phyloP scores from a whole-genome alignment of 257 asterid species.

The Petrea volubilis region DNA sequence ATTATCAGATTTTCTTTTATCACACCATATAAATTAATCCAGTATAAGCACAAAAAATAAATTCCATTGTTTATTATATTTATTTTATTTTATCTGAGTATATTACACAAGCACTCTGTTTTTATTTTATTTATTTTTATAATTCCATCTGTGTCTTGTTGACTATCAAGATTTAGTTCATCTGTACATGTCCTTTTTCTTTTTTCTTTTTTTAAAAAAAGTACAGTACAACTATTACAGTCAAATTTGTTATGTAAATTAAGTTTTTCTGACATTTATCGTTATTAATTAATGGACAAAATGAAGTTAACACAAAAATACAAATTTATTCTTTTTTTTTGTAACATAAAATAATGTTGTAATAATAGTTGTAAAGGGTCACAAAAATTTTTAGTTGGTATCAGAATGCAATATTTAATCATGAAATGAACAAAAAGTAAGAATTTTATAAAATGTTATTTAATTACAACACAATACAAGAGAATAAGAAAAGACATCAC shows the following conservation, averaged over 20 bases:
- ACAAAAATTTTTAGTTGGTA: too few relatives aligned
- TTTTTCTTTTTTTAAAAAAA: neutral
- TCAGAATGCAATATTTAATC: neutral
- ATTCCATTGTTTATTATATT: neutral
- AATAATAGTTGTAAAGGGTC: too few relatives aligned
- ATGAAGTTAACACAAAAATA: too few relatives aligned
- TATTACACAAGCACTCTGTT: too few relatives aligned
- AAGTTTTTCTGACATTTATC: too few relatives aligned
- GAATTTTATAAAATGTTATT: neutral
- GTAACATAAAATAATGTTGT: too few relatives aligned
- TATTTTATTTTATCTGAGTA: conserved; percentile 16
- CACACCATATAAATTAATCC: neutral
- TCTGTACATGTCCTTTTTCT: conserved; percentile 17
- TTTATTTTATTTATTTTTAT: too few relatives aligned
- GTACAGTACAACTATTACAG: neutral
- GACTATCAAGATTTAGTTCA: conserved; percentile 37
- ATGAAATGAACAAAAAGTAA: neutral
- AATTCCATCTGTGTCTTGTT: conserved; percentile 33
- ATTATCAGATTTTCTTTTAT: neutral
- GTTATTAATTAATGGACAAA: too few relatives aligned
- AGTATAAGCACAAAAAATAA: neutral
- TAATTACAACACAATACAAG: neutral
- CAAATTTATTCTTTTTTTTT: too few relatives aligned
- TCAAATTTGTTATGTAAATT: conserved; percentile 7
- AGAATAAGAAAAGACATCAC: conserved; percentile 17